Base-by-base conservation (phyloP, 2,329 filamentous ascomycete species). In the Fusarium oxysporum region DNA sequence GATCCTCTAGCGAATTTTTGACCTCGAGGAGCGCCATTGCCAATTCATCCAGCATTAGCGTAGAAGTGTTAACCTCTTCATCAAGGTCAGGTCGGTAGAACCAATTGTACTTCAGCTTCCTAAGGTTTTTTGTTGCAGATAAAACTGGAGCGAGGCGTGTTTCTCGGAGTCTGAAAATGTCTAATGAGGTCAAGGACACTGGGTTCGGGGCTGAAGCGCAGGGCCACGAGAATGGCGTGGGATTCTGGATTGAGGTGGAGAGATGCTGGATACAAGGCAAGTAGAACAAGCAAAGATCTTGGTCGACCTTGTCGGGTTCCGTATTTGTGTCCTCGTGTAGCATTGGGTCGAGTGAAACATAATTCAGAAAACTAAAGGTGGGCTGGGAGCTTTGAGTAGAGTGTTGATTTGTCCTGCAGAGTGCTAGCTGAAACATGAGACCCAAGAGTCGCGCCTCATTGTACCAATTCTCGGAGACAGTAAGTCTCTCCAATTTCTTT, bases 101-200 rank as follows among this genome's bases (percentile, higher is more conserved):
- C 58, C 64, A 73, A 17, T 64, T 33, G 10, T 68, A 73, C 8
- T 43, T 54, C 19, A 73, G 9, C 8, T 16, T 51, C 23, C 23
- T 47, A 1, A 71, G 47, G 2, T 30, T 44, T 6, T 6, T 41
- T 1, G 44, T n/a, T 10, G 17, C 9, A 2, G 66, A 51, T 13
- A 72, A n/a, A 1, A 75, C 19, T 8, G 55, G 40, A 1, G 25
- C 53, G 6, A 74, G 25, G 17, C 38, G 50, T 7, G 17, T 25
- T 45, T 74, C 70, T 16, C 70, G 47, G 3, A 71, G 25, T 7
- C 72, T 53, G 19, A 44, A 38, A 5, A 74, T 23, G 2, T 67
- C 57, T 23, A 74, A 23, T 1, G 55, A 62, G 8, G 44, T 48
- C 7, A 73, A n/a, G 1, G 30, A 30, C 7, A 11, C 5, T 4